phyloP scores from a whole-genome alignment of 441 rosid species.

The Pelargonium citronellum region DNA sequence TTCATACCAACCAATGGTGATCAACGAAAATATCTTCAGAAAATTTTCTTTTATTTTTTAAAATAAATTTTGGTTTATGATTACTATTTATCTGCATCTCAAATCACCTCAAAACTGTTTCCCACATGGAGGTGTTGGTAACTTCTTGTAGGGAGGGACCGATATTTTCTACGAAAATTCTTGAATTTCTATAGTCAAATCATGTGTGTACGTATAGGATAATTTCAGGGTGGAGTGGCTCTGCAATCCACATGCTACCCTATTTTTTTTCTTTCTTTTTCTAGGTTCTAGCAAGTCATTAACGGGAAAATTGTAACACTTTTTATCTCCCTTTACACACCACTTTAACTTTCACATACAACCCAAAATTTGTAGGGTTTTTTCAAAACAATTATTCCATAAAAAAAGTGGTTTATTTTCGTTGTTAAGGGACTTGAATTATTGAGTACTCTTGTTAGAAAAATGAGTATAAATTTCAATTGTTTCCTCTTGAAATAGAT shows the following conservation, averaged over 20 bases:
- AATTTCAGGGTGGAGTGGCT: not conserved
- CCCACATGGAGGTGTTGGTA: not conserved
- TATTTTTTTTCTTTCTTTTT: not conserved
- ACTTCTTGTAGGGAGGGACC: slow-evolving; percentile 3
- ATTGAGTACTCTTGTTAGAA: too few relatives aligned
- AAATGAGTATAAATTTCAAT: too few relatives aligned
- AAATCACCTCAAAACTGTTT: not conserved
- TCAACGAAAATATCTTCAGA: not conserved
- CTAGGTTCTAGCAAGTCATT: not conserved
- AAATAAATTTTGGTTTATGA: too few relatives aligned
- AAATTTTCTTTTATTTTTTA: not conserved
- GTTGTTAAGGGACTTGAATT: too few relatives aligned
- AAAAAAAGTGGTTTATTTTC: too few relatives aligned
- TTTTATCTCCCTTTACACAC: slow-evolving; percentile 1
- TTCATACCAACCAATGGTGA: not conserved
- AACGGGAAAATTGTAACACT: not conserved
- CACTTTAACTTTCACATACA: not conserved
- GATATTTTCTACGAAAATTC: not conserved
- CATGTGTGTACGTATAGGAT: not conserved
- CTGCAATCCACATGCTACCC: slow-evolving; percentile 7
- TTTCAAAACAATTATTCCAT: too few relatives aligned
- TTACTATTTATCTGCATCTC: not conserved
- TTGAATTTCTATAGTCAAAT: not conserved
- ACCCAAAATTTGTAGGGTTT: too few relatives aligned
- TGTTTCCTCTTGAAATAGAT: too few relatives aligned